Evolutionary conservation across 106 monocot genomes (phyloP).

Genomic region (Dioscorea dumetorum): DNA sequence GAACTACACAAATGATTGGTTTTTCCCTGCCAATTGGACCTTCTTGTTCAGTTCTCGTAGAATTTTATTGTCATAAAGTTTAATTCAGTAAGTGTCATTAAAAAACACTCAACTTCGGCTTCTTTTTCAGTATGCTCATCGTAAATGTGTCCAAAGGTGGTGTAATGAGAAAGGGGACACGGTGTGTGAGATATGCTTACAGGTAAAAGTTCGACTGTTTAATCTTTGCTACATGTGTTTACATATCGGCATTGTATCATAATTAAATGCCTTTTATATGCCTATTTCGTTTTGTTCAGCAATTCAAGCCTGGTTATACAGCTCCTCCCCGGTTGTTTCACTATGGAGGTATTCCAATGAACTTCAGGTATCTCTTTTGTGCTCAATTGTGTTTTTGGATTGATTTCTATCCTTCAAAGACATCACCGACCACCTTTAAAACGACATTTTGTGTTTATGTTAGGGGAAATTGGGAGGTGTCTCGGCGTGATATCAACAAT

Average conservation of each 20-base stretch:
- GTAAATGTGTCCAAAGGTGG: conserved; percentile 81
- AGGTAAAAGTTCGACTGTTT: conserved; percentile 25
- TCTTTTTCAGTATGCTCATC: conserved; percentile 66
- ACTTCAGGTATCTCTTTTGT: conserved; percentile 56
- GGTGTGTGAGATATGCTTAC: conserved; percentile 73
- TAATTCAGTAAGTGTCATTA: not conserved
- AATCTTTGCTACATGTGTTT: not conserved
- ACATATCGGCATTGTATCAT: too few relatives aligned
- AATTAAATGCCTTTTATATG: not conserved
- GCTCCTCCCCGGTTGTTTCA: conserved; percentile 68
- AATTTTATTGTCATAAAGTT: not conserved
- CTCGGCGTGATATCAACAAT: conserved; percentile 38
- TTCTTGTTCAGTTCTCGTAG: not conserved
- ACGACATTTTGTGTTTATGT: not conserved
- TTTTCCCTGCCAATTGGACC: not conserved
- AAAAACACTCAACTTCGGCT: not conserved
- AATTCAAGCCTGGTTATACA: conserved; percentile 86
- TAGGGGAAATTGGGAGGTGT: conserved; percentile 83
- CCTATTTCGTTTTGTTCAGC: conserved; percentile 26
- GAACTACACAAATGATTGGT: too few relatives aligned
- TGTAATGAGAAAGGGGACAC: conserved; percentile 82
- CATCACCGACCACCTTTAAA: not conserved
- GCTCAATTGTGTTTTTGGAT: not conserved
- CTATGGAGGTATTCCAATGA: conserved; percentile 69
- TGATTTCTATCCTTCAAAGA: not conserved